Percentiles rank a stretch among this genome's conserved stretches.
Evolutionary conservation across 1,284 basidiomycete species (phyloP).

Genomic region (Phylloporus sp.): DNA sequence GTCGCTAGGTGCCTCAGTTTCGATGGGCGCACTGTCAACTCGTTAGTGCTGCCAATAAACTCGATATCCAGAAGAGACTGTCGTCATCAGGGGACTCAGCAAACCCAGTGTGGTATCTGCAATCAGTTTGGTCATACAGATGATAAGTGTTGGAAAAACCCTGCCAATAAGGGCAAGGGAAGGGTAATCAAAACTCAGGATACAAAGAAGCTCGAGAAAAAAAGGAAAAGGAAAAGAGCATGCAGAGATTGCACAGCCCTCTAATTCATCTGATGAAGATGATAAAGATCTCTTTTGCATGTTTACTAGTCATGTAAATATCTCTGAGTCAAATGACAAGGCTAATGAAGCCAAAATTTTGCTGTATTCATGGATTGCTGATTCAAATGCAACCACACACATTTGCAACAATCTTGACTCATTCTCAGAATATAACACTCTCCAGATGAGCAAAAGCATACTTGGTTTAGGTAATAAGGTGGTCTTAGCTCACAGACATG

Average conservation of each 20-base stretch:
- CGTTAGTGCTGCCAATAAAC: too few species aligned
- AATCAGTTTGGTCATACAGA: neutral
- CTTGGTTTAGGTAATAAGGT: neutral
- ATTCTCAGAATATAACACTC: neutral
- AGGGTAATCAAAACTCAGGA: neutral
- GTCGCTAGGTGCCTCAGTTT: too few species aligned
- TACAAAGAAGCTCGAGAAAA: neutral
- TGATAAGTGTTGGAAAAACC: constrained; percentile 1
- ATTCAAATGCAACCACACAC: neutral
- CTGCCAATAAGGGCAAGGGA: neutral
- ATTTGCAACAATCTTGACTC: neutral
- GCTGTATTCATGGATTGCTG: neutral
- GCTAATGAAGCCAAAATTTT: neutral
- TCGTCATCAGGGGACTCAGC: too few species aligned
- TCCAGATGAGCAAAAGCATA: neutral
- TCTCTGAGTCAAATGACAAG: neutral
- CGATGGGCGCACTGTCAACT: too few species aligned
- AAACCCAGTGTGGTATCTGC: neutral
- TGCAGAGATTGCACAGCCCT: too few species aligned
- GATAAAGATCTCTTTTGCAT: neutral
- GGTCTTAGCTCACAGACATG: neutral
- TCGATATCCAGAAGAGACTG: too few species aligned
- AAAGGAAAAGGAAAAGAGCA: neutral
- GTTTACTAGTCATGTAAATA: neutral
- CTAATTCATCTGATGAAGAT: neutral